Base-by-base conservation (phyloP, 306 rosid genomes). In the Gynostemma pentaphyllum region DNA sequence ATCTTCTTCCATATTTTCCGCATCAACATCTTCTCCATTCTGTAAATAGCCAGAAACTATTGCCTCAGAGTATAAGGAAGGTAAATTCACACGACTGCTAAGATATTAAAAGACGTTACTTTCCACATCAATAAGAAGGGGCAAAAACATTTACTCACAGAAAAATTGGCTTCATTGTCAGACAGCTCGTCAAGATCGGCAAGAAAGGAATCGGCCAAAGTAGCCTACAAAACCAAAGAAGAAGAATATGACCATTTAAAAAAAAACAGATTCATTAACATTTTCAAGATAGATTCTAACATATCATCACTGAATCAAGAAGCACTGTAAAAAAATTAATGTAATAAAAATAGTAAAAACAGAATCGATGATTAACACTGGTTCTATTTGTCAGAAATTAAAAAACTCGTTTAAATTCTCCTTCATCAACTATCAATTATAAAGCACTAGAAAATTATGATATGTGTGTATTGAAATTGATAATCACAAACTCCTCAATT, bases 111-210 rank as follows among this genome's bases (percentile, higher is more conserved):
- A 36, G 19, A 60, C 12, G 12, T 22, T 15, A 6, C 44, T 29
- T 24, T 7, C 22, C 39, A 47, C 3, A 26, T n/a, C n/a, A n/a
- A n/a, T n/a, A n/a, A 5, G 49, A 36, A 18, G 21, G 15, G 12
- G 22, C 39, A 66, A 54, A 56, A 23, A 2, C 26, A 9, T 46
- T 27, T 1, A 70, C 96, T 76, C 40, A 91, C 96, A 14, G 63
- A 71, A 74, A 79, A 56, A 23, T 85, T 84, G 1, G 86, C 92
- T 67, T 91, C 98, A 61, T 86, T 89, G 76, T 91, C 95, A 18
- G 98, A 91, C 54, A 91, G 88, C 59, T 91, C 98, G 54, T 91
- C 98, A 4, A 91, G 96, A 75, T 91, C 98, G 4, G 96, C 96
- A 19, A 88, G 98, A 61, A 91, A 91, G 52, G 96, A 85, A 79